Evolutionary conservation across 2,329 filamentous ascomycete genomes (phyloP).

Genomic region (Ophiobolus disseminans): DNA sequence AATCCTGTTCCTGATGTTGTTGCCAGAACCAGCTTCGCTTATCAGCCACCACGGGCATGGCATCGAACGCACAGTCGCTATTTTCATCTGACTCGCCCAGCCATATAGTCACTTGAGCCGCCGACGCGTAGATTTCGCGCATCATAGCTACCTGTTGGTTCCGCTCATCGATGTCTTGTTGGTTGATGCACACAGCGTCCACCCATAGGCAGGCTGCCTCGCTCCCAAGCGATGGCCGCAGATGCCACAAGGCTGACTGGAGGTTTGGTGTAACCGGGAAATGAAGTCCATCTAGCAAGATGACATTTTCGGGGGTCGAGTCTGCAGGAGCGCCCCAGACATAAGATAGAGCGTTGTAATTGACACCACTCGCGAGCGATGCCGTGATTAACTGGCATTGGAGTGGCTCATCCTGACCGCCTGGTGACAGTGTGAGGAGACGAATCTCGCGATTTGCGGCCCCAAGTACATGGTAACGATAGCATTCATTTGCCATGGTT

Average conservation of each 20-base stretch:
- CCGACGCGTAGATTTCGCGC: conserved; percentile 37
- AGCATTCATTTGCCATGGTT: not conserved
- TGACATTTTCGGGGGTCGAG: not conserved
- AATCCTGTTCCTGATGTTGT: not conserved
- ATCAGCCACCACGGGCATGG: not conserved
- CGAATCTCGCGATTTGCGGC: conserved; percentile 1
- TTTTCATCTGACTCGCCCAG: conserved; percentile 12
- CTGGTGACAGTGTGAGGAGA: not conserved
- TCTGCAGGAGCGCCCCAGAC: not conserved
- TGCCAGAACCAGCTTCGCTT: not conserved
- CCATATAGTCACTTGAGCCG: conserved; percentile 15
- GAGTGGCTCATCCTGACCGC: not conserved
- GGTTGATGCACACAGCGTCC: conserved; percentile 35
- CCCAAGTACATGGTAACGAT: not conserved
- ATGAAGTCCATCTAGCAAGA: not conserved
- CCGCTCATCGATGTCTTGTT: conserved; percentile 37
- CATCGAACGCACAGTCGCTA: conserved; percentile 1
- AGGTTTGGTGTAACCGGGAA: conserved; percentile 4
- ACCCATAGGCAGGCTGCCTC: conserved; percentile 19
- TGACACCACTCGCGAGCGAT: not conserved
- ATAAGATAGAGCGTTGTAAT: conserved; percentile 1
- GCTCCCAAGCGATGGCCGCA: conserved; percentile 3
- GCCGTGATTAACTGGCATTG: not conserved
- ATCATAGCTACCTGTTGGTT: conserved; percentile 43
- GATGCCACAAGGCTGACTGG: not conserved